Conservation (phyloP, 345 rosid species). For the Moricandia arvensis region DNA sequence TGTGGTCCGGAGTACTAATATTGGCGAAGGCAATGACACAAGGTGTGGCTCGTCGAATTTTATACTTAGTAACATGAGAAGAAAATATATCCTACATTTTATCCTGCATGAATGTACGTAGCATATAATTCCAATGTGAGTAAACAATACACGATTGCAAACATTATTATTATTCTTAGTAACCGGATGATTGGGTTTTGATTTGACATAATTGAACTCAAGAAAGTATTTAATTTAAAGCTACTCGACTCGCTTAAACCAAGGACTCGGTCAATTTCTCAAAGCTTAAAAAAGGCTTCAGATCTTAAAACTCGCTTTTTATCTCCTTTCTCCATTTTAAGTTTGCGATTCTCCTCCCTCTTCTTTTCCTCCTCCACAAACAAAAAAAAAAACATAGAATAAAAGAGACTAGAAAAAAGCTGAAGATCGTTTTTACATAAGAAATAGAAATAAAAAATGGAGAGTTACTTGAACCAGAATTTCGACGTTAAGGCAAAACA, state of each 20-base stretch:
- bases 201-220: not conserved
- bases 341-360: slow-evolving; percentile 22
- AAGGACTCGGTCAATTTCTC: slow-evolving; percentile 30
- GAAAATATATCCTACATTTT: no score
- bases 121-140: not conserved
- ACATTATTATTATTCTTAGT: not conserved
- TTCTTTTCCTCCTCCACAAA: not conserved
- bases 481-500: slow-evolving; percentile 71
- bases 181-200: not conserved
- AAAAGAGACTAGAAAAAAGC: not conserved
- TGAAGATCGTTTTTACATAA: not conserved
- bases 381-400: not conserved
- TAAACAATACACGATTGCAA: not conserved
- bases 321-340: slow-evolving; percentile 16
- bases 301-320: slow-evolving; percentile 33
- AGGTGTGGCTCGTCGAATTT: no score
- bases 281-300: slow-evolving; percentile 19
- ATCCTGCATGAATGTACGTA: not conserved
- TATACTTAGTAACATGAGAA: no score
- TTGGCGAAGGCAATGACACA: no score
- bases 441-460: slow-evolving; percentile 40
- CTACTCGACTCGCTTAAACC: slow-evolving; percentile 10
- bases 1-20: no score
- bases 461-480: slow-evolving; percentile 56
- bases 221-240: not conserved